phyloP scores from a whole-genome alignment of 805 yeast genomes.

The Grigorovia jiainica region DNA sequence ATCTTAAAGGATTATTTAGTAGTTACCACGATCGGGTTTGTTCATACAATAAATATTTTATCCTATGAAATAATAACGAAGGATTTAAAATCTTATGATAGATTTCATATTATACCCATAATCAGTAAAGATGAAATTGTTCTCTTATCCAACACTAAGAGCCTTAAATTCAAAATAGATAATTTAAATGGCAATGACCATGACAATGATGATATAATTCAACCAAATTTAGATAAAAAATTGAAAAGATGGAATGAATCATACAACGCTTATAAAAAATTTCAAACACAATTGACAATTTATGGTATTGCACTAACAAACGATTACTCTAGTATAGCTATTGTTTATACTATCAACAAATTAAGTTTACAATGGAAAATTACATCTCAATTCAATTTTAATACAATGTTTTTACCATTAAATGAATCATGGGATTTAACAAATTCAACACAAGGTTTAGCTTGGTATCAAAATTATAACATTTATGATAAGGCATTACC shows the following conservation, averaged over 20 bases:
- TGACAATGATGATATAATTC: slow-evolving; percentile 13
- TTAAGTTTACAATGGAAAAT: slow-evolving; percentile 23
- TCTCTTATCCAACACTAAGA: slow-evolving; percentile 15
- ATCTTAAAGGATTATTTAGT: slow-evolving; percentile 4
- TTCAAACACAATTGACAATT: slow-evolving; percentile 19
- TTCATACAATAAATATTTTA: slow-evolving; percentile 8
- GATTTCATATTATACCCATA: slow-evolving; percentile 16
- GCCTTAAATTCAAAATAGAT: slow-evolving; percentile 10
- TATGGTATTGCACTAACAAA: slow-evolving; percentile 23
- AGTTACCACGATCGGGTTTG: slow-evolving; percentile 10
- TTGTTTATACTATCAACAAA: slow-evolving; percentile 21
- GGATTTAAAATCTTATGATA: slow-evolving; percentile 3
- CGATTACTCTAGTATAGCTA: slow-evolving; percentile 23
- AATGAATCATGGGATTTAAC: slow-evolving; percentile 21
- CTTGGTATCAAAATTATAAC: slow-evolving; percentile 28
- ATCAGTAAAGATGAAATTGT: slow-evolving; percentile 7
- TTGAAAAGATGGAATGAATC: slow-evolving; percentile 21
- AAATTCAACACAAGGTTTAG: slow-evolving; percentile 20
- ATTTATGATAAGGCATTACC: slow-evolving; percentile 21
- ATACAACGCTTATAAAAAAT: slow-evolving; percentile 20
- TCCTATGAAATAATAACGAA: not conserved
- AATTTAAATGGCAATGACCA: slow-evolving; percentile 5
- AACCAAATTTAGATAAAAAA: slow-evolving; percentile 21
- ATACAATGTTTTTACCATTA: slow-evolving; percentile 21
- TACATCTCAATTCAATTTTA: slow-evolving; percentile 19